These are phyloP conservation scores for Saccharomycopsis sp. DNA, from an alignment of 805 yeast species.

Conservation along the genomic window DNA sequence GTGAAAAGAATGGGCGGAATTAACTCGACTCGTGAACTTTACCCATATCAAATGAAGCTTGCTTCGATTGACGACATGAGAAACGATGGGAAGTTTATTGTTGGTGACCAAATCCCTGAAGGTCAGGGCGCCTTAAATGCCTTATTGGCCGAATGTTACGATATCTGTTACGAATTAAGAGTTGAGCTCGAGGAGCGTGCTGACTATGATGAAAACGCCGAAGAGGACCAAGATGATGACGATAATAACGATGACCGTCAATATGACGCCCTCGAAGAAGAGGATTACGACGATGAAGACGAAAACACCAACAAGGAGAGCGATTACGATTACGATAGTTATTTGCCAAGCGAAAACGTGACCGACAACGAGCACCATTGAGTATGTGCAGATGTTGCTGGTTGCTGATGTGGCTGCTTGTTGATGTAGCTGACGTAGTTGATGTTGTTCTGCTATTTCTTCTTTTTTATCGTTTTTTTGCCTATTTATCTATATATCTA, in stretches of 20 bases:
- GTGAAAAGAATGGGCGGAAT: conserved; percentile 91
- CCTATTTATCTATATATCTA: neutral
- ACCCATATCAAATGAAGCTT: conserved; percentile 92
- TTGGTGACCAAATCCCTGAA: conserved; percentile 87
- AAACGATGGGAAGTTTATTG: conserved; percentile 85
- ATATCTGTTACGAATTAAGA: conserved; percentile 83
- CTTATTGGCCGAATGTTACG: conserved; percentile 88
- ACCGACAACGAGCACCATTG: conserved; percentile 18
- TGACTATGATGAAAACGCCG: neutral
- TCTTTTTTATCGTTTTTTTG: no score
- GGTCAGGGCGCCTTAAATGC: conserved; percentile 97
- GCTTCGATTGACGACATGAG: conserved; percentile 84
- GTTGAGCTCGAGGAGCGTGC: conserved; percentile 65
- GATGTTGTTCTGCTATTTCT: no score
- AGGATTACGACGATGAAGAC: conserved; percentile 15
- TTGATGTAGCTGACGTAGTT: no score
- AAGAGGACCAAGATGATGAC: conserved; percentile 20
- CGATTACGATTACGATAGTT: conserved; percentile 22
- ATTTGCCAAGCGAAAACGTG: conserved; percentile 21
- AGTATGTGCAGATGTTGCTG: neutral
- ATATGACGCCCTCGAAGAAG: conserved; percentile 21
- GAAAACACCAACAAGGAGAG: conserved; percentile 8
- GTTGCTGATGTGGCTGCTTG: no score
- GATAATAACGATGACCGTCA: conserved; percentile 17
- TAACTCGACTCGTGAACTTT: conserved; percentile 78